Evolutionary conservation across 2,329 filamentous ascomycete species (phyloP).

Genomic region (Neospermospora avenae): DNA sequence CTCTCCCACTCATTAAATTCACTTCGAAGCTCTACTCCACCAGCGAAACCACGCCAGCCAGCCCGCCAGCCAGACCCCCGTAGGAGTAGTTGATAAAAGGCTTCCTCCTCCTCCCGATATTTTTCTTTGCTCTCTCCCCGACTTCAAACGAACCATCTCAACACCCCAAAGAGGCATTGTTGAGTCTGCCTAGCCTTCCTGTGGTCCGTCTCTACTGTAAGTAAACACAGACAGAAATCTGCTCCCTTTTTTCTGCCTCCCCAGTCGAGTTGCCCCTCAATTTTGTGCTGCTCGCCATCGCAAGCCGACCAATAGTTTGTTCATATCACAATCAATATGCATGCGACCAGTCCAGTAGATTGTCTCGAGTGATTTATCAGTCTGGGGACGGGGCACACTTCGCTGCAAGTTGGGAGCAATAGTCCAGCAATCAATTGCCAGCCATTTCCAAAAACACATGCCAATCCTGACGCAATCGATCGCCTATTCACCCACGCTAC

Average conservation of each 20-base stretch:
- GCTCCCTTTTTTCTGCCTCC: not conserved
- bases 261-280: not conserved
- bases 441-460: conserved; percentile 2
- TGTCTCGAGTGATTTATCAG: not conserved
- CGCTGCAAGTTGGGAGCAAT: not conserved
- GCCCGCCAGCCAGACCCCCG: conserved; percentile 2
- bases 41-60: not conserved
- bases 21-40: not conserved
- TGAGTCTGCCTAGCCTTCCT: conserved; percentile 2
- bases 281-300: not conserved
- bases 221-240: not conserved
- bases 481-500: not conserved
- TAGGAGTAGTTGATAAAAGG: conserved; percentile 9
- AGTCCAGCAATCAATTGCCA: not conserved
- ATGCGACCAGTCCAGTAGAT: not conserved
- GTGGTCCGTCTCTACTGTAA: not conserved
- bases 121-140: conserved; percentile 4
- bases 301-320: not conserved
- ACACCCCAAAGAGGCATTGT: conserved; percentile 7
- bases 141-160: not conserved
- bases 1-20: not conserved
- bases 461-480: conserved; percentile 8
- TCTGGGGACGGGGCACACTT: conserved; percentile 2
- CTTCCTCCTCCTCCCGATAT: conserved; percentile 1
- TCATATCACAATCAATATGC: conserved; percentile 6